A percentile compares a stretch with the other conserved stretches of the same genome.
These are phyloP conservation scores for Podosphaera fusca DNA, from an alignment of 2,329 filamentous ascomycete species.

Conservation along the genomic window DNA sequence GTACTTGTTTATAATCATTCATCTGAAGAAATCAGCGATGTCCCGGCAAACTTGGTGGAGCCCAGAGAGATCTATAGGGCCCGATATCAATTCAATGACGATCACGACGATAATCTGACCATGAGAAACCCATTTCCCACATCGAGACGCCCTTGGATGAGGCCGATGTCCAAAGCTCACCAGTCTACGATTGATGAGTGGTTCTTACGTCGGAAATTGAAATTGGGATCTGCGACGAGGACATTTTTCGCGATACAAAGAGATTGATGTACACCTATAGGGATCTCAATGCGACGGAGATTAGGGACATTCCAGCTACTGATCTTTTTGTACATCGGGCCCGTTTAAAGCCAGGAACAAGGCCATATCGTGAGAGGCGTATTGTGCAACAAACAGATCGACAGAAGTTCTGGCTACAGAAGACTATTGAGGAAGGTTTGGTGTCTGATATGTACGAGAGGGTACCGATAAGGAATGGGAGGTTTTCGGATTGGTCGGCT, in stretches of 20 bases:
- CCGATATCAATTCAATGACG: not conserved
- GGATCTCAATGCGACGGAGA: not conserved
- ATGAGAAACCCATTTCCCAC: not conserved
- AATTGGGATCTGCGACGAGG: not conserved
- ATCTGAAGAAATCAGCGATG: not conserved
- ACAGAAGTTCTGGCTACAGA: not conserved
- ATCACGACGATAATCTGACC: not conserved
- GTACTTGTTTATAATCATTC: not conserved
- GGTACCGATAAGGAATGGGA: not conserved
- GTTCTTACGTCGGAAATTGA: not conserved
- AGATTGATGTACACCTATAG: not conserved
- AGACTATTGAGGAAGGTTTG: not conserved
- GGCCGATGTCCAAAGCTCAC: not conserved
- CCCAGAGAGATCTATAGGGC: not conserved
- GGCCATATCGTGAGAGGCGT: not conserved
- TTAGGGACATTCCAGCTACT: not conserved
- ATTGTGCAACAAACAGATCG: not conserved
- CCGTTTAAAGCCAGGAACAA: too few relatives aligned
- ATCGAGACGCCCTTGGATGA: not conserved
- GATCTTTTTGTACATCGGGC: not conserved
- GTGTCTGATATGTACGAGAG: not conserved
- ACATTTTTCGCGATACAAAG: not conserved
- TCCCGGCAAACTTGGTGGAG: not conserved
- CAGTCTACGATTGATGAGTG: not conserved
- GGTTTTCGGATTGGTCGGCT: not conserved